A percentile compares a stretch with the other conserved stretches of the same genome.
Evolutionary conservation across 805 yeast species (phyloP).

Genomic region (Zygosaccharomyces pseudorouxii): DNA sequence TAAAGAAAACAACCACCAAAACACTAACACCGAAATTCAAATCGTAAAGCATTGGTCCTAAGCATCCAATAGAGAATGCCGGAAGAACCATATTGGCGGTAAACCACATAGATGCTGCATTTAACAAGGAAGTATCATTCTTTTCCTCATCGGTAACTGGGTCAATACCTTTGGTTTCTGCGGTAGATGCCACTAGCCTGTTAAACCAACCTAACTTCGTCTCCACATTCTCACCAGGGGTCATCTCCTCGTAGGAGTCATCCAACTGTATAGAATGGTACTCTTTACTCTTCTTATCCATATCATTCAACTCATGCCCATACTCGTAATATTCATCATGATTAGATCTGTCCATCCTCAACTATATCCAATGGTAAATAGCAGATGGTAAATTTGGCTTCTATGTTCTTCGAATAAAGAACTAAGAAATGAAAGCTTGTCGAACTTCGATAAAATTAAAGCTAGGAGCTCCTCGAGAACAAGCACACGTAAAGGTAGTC

Average conservation of each 20-base stretch:
- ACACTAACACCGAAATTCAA: constrained; percentile 71
- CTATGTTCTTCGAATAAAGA: no score
- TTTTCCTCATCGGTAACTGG: constrained; percentile 75
- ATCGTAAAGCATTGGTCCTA: constrained; percentile 59
- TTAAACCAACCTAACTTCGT: constrained; percentile 23
- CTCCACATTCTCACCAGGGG: constrained; percentile 5
- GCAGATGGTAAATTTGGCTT: background rate
- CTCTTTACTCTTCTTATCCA: constrained; percentile 4
- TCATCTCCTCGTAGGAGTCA: constrained; percentile 5
- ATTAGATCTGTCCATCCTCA: background rate
- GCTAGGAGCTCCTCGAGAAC: background rate
- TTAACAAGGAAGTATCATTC: constrained; percentile 57
- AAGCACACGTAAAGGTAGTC: background rate
- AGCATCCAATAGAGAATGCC: constrained; percentile 70
- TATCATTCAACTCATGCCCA: constrained; percentile 1
- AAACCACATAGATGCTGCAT: constrained; percentile 85
- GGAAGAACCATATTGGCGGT: constrained; percentile 88
- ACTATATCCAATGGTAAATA: background rate
- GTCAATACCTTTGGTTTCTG: constrained; percentile 75
- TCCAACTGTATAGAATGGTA: background rate
- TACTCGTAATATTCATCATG: background rate
- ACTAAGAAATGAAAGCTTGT: no score
- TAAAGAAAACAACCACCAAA: constrained; percentile 66
- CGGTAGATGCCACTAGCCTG: constrained; percentile 31
- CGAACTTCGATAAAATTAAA: background rate